Conservation (phyloP, 1,284 basidiomycete genomes). For the Ustilago trichophora region DNA sequence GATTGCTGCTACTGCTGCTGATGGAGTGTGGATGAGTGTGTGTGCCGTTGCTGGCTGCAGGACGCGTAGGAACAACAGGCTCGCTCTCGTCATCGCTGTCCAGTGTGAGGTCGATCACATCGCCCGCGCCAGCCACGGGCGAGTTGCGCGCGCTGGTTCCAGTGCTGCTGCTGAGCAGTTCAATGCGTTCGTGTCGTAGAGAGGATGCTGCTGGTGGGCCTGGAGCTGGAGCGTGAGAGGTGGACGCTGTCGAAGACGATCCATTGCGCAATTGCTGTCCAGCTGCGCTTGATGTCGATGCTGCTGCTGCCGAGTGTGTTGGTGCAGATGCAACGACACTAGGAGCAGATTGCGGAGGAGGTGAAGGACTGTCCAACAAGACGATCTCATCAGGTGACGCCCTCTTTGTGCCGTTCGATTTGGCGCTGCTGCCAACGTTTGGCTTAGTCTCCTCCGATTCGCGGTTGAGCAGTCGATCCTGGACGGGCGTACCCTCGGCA, state of each 20-base stretch:
- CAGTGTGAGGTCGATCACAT: slow-evolving; percentile 47
- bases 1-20: slow-evolving; percentile 1
- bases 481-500: slow-evolving; percentile 6
- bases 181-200: slow-evolving; percentile 24
- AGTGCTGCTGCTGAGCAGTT: slow-evolving; percentile 28
- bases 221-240: not conserved
- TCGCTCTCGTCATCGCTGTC: slow-evolving; percentile 44
- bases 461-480: slow-evolving; percentile 3
- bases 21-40: not conserved
- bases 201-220: slow-evolving; percentile 2
- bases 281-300: not conserved
- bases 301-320: not conserved
- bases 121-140: slow-evolving; percentile 12
- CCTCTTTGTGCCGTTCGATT: slow-evolving; percentile 4
- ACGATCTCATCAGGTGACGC: slow-evolving; percentile 26
- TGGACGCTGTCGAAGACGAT: not conserved
- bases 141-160: slow-evolving; percentile 16
- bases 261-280: slow-evolving; percentile 7
- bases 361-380: slow-evolving; percentile 37
- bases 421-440: not conserved
- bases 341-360: slow-evolving; percentile 6
- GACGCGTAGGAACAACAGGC: slow-evolving; percentile 20
- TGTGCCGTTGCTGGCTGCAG: slow-evolving; percentile 12
- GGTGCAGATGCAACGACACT: slow-evolving; percentile 1
- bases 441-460: slow-evolving; percentile 28